Conservation (phyloP, 1,284 basidiomycete genomes). For the Ustilago hordei region DNA sequence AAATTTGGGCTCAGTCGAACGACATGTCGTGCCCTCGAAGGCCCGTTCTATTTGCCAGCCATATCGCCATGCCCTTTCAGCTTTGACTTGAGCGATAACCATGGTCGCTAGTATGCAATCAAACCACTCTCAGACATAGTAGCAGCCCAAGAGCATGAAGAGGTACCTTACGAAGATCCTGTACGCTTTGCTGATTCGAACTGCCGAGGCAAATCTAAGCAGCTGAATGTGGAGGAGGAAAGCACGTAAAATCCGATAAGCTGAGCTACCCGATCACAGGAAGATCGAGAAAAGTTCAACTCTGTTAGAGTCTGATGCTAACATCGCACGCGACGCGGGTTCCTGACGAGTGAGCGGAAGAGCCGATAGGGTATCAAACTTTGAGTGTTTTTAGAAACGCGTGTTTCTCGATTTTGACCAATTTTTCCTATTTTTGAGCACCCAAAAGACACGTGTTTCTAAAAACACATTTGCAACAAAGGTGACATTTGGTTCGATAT, state of each 20-base stretch:
- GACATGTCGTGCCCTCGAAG: not conserved
- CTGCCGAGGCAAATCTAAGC: not conserved
- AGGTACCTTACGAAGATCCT: not conserved
- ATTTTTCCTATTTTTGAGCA: no score
- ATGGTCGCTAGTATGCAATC: no score
- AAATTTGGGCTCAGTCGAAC: constrained; percentile 22
- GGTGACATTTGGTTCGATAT: no score
- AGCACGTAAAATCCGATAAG: constrained; percentile 8
- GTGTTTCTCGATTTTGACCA: no score
- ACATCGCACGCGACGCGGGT: not conserved
- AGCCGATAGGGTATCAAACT: not conserved
- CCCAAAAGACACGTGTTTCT: no score
- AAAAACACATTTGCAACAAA: no score
- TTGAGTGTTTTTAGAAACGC: not conserved
- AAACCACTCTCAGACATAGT: no score
- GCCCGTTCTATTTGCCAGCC: constrained; percentile 20
- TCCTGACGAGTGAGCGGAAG: not conserved
- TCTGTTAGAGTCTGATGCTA: not conserved
- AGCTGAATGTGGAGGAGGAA: constrained; percentile 16
- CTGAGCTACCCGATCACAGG: constrained; percentile 15
- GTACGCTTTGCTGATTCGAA: constrained; percentile 8
- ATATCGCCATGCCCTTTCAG: constrained; percentile 9
- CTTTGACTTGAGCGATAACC: not conserved
- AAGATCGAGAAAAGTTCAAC: not conserved
- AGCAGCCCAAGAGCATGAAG: not conserved